Conservation (phyloP, 352 stramenopile species). For the Globisporangium camurandrum region DNA sequence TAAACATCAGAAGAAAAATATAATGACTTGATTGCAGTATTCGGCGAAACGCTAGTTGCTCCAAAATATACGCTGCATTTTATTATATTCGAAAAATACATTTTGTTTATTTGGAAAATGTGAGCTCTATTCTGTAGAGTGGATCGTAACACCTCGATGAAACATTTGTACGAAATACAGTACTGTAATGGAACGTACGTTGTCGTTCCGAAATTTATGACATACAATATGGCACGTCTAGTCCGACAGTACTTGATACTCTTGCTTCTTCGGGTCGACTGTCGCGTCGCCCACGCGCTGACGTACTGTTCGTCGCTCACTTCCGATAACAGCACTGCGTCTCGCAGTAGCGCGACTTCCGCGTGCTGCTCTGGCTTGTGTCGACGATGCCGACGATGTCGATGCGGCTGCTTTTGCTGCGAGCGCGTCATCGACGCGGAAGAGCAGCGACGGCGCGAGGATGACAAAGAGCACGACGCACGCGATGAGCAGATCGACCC, state of each 20-base stretch:
- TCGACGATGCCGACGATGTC: neutral
- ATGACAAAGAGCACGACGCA: conserved; percentile 59
- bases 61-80: too few relatives aligned
- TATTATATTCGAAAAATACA: too few relatives aligned
- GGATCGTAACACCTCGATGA: too few relatives aligned
- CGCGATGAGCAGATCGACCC: conserved; percentile 47
- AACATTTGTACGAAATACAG: too few relatives aligned
- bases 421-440: conserved; percentile 19
- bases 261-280: too few relatives aligned
- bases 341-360: neutral
- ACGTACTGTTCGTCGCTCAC: conserved; percentile 11
- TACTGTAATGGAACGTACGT: neutral
- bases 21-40: neutral
- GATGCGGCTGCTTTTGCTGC: neutral
- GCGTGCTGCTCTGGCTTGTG: too few relatives aligned
- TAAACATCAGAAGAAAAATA: too few relatives aligned
- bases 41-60: neutral
- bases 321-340: conserved; percentile 9
- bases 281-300: too few relatives aligned
- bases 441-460: conserved; percentile 52
- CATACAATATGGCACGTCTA: too few relatives aligned
- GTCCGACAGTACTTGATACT: too few relatives aligned
- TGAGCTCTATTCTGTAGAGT: too few relatives aligned
- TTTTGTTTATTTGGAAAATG: too few relatives aligned
- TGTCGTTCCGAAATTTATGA: conserved; percentile 6